Base-by-base conservation (phyloP, 2,329 filamentous ascomycete genomes). In the Ophiognomonia clavigignenti-juglandacearum region DNA sequence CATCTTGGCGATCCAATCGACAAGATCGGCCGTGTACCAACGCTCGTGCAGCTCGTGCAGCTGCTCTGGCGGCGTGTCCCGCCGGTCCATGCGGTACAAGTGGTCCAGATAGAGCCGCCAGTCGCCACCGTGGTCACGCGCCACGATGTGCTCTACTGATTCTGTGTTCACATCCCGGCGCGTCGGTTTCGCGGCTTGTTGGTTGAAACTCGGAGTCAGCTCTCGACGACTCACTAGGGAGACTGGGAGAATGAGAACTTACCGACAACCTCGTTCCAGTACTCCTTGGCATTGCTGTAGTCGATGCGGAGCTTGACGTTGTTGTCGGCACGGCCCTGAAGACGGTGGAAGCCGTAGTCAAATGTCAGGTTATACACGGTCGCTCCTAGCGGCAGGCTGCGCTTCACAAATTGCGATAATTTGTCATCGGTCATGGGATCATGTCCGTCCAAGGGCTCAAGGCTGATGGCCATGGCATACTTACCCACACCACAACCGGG, bases 271-370 rank as follows among this genome's bases (percentile, higher is more conserved):
- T 43, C 52, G 43, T 64, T 54, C 67, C 65, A 71, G 56, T 71
- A 71, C 5, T 53, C 60, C 9, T 53, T 46, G 26, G 66, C 31
- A 54, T 71, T 67, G 43, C 57, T 62, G 49, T 57, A 70, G 55
- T 72, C 68, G 47, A 72, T 61, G 6, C 68, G 64, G 47, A 70
- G 53, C 48, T 64, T n/a, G n/a, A n/a, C 57, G 1, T 59, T 63
- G 18, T 62, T 51, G 5, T 59, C 57, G 3, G 55, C 46, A 44
- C 64, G 61, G 6, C 62, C 57, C 1, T 58, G 63, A 8, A 69
- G 59, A 1, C 58, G 54, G 1, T 20, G 32, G 44, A 66, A 69
- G 50, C 69, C 59, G 47, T 70, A 72, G 54, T 71, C 64, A 39
- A 70, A 70, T 0, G 60, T 66, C 6, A 71, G 48, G 36, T 69